Evolutionary conservation across 2,329 filamentous ascomycete genomes (phyloP).

Genomic region (Cladophialophora bantiana): DNA sequence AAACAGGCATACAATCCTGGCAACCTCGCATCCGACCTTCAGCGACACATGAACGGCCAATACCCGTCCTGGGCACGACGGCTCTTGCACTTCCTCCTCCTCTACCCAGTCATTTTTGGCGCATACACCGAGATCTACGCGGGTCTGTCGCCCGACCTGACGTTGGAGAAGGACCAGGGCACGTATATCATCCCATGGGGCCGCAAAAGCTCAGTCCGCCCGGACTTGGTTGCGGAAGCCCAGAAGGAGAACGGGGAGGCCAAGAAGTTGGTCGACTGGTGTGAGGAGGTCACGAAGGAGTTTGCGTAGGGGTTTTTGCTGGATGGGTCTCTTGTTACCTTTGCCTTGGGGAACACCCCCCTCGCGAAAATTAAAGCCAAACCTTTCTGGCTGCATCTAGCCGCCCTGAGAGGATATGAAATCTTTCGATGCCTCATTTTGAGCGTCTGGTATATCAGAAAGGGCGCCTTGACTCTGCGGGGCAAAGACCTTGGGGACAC

Average conservation of each 20-base stretch:
- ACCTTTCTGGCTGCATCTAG: neutral
- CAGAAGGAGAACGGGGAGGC: conserved; percentile 26
- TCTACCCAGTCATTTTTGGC: conserved; percentile 48
- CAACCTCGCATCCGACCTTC: conserved; percentile 50
- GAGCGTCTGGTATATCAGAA: no score
- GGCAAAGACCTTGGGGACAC: no score
- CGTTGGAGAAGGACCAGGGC: conserved; percentile 44
- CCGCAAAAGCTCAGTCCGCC: conserved; percentile 32
- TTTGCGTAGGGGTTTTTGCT: conserved; percentile 20
- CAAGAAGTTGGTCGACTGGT: conserved; percentile 33
- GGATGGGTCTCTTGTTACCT: neutral
- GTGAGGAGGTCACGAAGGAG: conserved; percentile 31
- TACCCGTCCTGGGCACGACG: neutral
- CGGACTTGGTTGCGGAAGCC: conserved; percentile 23
- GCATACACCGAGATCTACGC: conserved; percentile 60
- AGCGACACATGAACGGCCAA: conserved; percentile 39
- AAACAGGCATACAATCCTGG: conserved; percentile 49
- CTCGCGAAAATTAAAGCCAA: neutral
- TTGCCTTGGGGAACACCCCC: neutral
- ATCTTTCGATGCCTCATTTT: no score
- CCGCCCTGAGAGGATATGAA: no score
- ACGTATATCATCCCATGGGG: conserved; percentile 59
- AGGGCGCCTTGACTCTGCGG: no score
- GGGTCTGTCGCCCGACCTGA: conserved; percentile 53
- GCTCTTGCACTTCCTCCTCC: conserved; percentile 26